Base-by-base conservation (phyloP, 1,139 yeast species). In the Diutina catenulata region DNA sequence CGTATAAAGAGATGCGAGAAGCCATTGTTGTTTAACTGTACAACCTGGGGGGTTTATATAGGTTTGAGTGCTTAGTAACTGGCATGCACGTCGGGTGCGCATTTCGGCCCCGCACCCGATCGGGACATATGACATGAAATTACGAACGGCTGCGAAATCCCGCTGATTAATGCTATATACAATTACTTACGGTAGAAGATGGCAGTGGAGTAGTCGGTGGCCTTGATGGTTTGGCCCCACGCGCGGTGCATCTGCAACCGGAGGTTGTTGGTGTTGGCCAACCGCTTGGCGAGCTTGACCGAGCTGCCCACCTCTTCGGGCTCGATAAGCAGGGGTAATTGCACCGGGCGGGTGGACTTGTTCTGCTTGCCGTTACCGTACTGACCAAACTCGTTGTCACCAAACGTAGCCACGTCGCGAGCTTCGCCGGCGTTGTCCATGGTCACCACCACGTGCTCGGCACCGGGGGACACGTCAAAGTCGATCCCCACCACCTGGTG, bases 331-430 rank as follows among this genome's bases (percentile, higher is more conserved):
- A 68, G 61, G 3, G 84, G 84, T 33, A 75, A 51, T 11, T 60
- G 55, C 0, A 53, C 41, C 1, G 95, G 94, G 46, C 65, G 68
- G 26, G 77, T 61, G 13, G 68, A 57, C 52, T 80, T 79, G 42
- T 70, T 68, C 28, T 68, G 62, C 50, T 79, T 81, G 18, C 95
- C 94, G 49, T 78, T 86, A 15, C 94, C 96, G 37, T 83, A 67
- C 58, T 88, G 95, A 18, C 93, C 94, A 47, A 47, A 63, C 48
- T 77, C 81, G 53, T 87, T 88, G 35, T 77, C 80, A 15, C 98
- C 98, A 83, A 94, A 84, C 3, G 66, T 70, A 36, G 81, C 55
- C 16, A 86, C 80, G 50, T 82, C 91, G 36, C 68, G 68, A 39
- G 40, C 22, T 2, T 45, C 28, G 1, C 70, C 69, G 2, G 42